phyloP scores from a whole-genome alignment of 345 rosid genomes.

The Carallia pectinifolia region DNA sequence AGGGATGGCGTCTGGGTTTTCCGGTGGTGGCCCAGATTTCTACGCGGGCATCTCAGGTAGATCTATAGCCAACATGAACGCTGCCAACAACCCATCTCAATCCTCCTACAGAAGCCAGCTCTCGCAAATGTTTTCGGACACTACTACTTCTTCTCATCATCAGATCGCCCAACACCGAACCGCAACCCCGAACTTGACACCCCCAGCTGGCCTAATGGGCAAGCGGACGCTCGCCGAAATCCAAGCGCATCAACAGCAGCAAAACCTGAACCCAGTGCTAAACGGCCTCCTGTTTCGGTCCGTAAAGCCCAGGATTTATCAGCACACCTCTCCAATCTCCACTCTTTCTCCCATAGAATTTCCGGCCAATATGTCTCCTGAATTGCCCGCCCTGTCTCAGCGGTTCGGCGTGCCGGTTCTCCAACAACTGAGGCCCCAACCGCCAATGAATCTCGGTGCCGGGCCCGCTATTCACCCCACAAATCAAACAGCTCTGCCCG shows the following conservation, averaged over 20 bases:
- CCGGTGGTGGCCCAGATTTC: slow-evolving; percentile 68
- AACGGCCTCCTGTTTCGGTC: slow-evolving; percentile 58
- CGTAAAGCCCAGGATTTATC: slow-evolving; percentile 62
- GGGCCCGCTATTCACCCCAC: slow-evolving; percentile 11
- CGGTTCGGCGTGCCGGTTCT: slow-evolving; percentile 55
- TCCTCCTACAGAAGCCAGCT: slow-evolving; percentile 48
- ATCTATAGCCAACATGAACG: slow-evolving; percentile 42
- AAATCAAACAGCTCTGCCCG: slow-evolving; percentile 22
- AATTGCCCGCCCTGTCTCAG: slow-evolving; percentile 36
- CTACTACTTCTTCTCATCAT: slow-evolving; percentile 18
- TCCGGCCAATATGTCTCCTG: slow-evolving; percentile 26
- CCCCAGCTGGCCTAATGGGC: slow-evolving; percentile 38
- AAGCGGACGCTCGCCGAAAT: slow-evolving; percentile 73
- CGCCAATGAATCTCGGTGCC: slow-evolving; percentile 6
- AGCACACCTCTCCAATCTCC: slow-evolving; percentile 45
- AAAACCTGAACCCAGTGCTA: slow-evolving; percentile 37
- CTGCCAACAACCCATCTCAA: slow-evolving; percentile 25
- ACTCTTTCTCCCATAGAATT: slow-evolving; percentile 46
- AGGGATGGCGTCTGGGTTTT: slow-evolving; percentile 70
- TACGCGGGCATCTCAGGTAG: slow-evolving; percentile 51
- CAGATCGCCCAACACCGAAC: slow-evolving; percentile 55
- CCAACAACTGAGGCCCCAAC: slow-evolving; percentile 43
- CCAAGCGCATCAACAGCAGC: slow-evolving; percentile 41
- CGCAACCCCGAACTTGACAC: background rate
- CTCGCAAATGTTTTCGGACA: slow-evolving; percentile 60